Conservation (phyloP, 1,139 yeast genomes). For the Protomyces lactucae-debilis region DNA sequence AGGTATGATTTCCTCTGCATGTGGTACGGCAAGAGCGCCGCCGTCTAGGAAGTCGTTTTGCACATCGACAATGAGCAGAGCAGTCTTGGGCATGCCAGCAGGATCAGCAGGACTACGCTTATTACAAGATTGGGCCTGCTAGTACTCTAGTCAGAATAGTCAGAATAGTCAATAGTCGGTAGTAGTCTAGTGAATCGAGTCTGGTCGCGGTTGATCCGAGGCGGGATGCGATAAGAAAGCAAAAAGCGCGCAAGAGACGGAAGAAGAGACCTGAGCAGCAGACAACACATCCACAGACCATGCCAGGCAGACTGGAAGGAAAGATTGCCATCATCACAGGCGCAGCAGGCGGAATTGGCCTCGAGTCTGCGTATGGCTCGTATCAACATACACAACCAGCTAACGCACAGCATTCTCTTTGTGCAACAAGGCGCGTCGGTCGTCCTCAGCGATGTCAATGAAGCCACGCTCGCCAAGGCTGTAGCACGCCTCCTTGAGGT, state of each 20-base stretch:
- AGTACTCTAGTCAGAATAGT: no score
- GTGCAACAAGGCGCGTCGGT: slow-evolving; percentile 47
- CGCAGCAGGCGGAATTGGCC: slow-evolving; percentile 52
- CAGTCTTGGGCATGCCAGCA: neutral
- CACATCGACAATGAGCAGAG: slow-evolving; percentile 13
- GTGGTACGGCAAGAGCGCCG: slow-evolving; percentile 14
- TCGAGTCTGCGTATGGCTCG: slow-evolving; percentile 37
- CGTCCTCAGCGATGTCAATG: slow-evolving; percentile 57
- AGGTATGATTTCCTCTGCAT: slow-evolving; percentile 1
- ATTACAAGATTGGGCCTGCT: no score
- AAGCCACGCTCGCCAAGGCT: slow-evolving; percentile 38
- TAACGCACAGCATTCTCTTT: slow-evolving; percentile 37
- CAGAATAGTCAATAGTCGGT: no score
- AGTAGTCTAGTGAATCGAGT: no score
- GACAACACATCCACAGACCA: slow-evolving; percentile 29
- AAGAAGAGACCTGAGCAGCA: neutral
- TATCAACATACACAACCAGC: neutral
- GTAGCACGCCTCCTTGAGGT: slow-evolving; percentile 35
- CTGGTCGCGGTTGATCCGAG: neutral
- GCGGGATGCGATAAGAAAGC: neutral
- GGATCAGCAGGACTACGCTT: no score
- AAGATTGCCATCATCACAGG: slow-evolving; percentile 59
- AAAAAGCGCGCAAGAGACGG: neutral
- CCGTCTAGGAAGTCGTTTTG: slow-evolving; percentile 20
- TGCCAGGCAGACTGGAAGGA: slow-evolving; percentile 62